Conservation (phyloP, 176 grass and related monocot species). For the Elymus sibiricus region DNA sequence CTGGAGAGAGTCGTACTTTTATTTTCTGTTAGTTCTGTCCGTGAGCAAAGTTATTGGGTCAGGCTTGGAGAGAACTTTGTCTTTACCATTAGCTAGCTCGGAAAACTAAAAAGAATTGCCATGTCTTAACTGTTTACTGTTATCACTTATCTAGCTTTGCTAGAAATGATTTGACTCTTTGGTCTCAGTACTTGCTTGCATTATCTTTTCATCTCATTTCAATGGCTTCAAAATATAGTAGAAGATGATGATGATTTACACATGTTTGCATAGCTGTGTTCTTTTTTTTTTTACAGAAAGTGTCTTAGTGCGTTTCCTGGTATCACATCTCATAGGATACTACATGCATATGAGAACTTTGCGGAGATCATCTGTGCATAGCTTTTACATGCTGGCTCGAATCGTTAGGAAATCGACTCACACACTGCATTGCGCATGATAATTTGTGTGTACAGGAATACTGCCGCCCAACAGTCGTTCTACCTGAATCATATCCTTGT, state of each 20-base stretch:
- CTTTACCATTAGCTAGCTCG: conserved; percentile 20
- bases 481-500: not conserved
- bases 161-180: not conserved
- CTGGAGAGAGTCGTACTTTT: not conserved
- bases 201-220: not conserved
- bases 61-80: conserved; percentile 5
- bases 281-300: not conserved
- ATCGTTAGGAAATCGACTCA: not conserved
- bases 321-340: not conserved
- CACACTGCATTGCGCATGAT: not conserved
- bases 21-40: conserved; percentile 24
- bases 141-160: conserved; percentile 19
- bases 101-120: not conserved
- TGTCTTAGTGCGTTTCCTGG: not conserved
- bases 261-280: not conserved
- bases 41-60: conserved; percentile 10
- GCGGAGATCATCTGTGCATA: not conserved
- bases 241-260: not conserved
- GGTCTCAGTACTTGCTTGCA: not conserved
- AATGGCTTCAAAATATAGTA: not conserved
- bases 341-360: not conserved
- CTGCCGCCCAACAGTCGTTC: not conserved
- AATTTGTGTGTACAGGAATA: not conserved
- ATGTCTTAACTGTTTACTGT: conserved; percentile 1
- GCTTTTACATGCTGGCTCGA: not conserved